Conservation (phyloP, 225 moss, liverwort and hornwort species). For the Pleurozium schreberi region DNA sequence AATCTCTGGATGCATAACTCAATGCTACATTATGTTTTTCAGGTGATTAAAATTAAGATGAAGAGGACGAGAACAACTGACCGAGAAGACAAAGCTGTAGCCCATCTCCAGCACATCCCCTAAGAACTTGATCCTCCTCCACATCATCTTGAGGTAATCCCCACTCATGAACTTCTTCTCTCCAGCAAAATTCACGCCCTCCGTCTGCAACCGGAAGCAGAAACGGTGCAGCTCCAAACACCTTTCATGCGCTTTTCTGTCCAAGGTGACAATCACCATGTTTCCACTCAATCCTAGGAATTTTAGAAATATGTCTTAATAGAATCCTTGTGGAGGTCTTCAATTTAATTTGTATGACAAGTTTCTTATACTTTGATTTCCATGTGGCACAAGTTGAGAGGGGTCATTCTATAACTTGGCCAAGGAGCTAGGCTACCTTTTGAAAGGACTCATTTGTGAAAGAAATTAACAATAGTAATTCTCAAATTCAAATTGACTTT, state of each 20-base stretch:
- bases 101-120: conserved; percentile 64
- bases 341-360: not conserved
- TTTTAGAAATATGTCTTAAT: not conserved
- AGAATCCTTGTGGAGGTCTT: accelerated
- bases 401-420: not conserved
- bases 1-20: not conserved
- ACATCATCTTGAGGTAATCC: conserved; percentile 93
- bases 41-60: not conserved
- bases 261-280: conserved; percentile 62
- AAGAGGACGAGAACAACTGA: not conserved
- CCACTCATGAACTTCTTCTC: conserved; percentile 80
- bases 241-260: conserved; percentile 55
- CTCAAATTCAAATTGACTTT: not conserved
- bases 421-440: not conserved
- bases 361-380: not conserved
- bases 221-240: conserved; percentile 58
- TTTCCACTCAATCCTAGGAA: not conserved
- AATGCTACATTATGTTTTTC: not conserved
- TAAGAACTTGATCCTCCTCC: conserved; percentile 67
- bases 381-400: not conserved
- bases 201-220: conserved; percentile 59
- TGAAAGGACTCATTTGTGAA: not conserved
- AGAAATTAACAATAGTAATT: not conserved
- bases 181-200: conserved; percentile 63
- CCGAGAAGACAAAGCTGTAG: conserved; percentile 82